Conservation (phyloP, 73 alveolate species). For the Loxodes magnus region DNA sequence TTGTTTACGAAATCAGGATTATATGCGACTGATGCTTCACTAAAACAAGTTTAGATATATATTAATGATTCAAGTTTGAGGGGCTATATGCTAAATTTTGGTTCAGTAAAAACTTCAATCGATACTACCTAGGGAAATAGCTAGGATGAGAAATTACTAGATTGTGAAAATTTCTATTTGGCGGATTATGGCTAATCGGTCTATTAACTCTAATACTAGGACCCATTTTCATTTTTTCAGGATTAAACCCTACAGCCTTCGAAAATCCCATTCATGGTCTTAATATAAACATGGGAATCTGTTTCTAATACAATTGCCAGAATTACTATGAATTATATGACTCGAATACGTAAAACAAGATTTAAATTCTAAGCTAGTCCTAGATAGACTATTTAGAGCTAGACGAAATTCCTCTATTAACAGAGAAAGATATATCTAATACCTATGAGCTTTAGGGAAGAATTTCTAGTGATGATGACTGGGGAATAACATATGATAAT, state of each 20-base stretch:
- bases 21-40: constrained; percentile 95
- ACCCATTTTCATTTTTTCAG: constrained; percentile 79
- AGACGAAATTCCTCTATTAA: too few species aligned
- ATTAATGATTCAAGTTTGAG: constrained; percentile 87
- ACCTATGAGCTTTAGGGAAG: too few species aligned
- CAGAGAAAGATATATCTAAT: too few species aligned
- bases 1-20: constrained; percentile 80
- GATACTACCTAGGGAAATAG: constrained; percentile 16
- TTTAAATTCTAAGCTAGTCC: too few species aligned
- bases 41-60: constrained; percentile 76
- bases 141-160: constrained; percentile 29
- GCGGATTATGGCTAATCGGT: constrained; percentile 41
- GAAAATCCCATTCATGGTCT: constrained; percentile 70
- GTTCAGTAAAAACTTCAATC: constrained; percentile 44
- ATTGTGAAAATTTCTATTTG: constrained; percentile 54
- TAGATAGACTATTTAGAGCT: too few species aligned
- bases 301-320: too few species aligned
- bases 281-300: too few species aligned
- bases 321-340: too few species aligned
- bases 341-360: too few species aligned
- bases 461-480: too few species aligned
- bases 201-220: constrained; percentile 56
- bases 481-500: too few species aligned
- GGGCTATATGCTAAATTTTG: constrained; percentile 75
- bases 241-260: constrained; percentile 83